Evolutionary conservation across 768 basidiomycete genomes (phyloP).

Genomic region (Pseudohyphozyma bogoriensis): DNA sequence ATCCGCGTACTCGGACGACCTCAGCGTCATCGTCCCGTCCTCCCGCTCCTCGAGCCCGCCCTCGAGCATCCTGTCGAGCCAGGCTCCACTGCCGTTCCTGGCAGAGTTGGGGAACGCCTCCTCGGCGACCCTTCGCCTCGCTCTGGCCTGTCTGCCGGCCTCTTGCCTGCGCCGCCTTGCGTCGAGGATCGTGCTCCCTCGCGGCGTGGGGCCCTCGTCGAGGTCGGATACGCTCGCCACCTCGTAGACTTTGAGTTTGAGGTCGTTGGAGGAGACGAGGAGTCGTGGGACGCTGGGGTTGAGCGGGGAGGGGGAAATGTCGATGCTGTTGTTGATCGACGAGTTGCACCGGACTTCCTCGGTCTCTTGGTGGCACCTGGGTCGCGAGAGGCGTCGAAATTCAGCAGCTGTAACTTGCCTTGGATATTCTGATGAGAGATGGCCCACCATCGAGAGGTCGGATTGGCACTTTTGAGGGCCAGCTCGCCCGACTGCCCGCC

Average conservation of each 20-base stretch:
- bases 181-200: too few species aligned
- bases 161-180: too few species aligned
- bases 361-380: conserved; percentile 16
- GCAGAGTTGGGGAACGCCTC: too few species aligned
- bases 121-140: too few species aligned
- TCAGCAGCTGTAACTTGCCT: neutral
- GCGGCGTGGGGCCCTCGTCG: too few species aligned
- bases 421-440: neutral
- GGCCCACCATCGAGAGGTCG: conserved; percentile 9
- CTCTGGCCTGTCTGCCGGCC: too few species aligned
- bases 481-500: conserved; percentile 32
- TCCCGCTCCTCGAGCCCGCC: too few species aligned
- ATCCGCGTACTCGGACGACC: conserved; percentile 2
- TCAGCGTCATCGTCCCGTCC: too few species aligned
- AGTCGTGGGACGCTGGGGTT: conserved; percentile 56
- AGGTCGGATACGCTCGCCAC: too few species aligned
- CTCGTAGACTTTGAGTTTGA: conserved; percentile 58
- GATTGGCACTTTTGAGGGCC: conserved; percentile 9
- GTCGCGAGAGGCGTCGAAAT: neutral
- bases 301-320: conserved; percentile 42
- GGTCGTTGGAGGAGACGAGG: conserved; percentile 77
- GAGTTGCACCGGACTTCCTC: conserved; percentile 39
- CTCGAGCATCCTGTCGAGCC: too few species aligned
- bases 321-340: conserved; percentile 74
- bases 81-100: too few species aligned